Base-by-base conservation (phyloP, 495 filamentous ascomycete species). In the Melanomma pulvis-pyrius region DNA sequence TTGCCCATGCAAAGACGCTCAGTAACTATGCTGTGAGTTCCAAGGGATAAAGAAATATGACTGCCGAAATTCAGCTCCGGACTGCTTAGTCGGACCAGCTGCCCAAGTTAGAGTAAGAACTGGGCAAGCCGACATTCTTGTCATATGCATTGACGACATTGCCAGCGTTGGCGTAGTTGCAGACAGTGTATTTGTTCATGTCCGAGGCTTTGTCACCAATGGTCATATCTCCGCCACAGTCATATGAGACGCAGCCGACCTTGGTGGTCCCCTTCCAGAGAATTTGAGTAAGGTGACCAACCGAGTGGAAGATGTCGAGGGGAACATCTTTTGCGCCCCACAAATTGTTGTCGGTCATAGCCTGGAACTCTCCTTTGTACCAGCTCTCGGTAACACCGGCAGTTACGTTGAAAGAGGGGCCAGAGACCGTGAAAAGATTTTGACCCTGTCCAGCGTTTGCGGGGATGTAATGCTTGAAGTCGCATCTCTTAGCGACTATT, bases 271-370 rank as follows among this genome's bases (percentile, higher is more conserved):
- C 74, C 75, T 87, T 87, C 94, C 94, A 98, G 39, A 98, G 84
- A 25, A 97, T 81, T 80, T 96, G 92, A n/a, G 89, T 85, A 81
- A 91, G 91, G 77, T 98, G 93, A 61, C 93, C 92, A 86, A 88
- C 94, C 32, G 73, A 59, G 34, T 88, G 79, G 76, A 92, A 91
- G 75, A 83, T 75, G 66, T 82, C 74, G 68, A 72, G 64, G 36
- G 82, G 82, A 65, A 64, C 74, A 49, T 75, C 71, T 15, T 24
- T 21, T 26, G 77, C 34, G 30, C 80, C 82, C 67, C 83, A 87
- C 8, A 44, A 15, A 6, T 44, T 44, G 49, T 79, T 74, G 21
- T 63, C 57, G 13, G 74, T 65, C 73, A 78, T 87, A 73, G 74
- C 79, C 28, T 71, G 72, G 64, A 88, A 80, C 77, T 97, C 92